Conservation (phyloP, 78 protist species). For the Dictyostelium brefeldianum region DNA sequence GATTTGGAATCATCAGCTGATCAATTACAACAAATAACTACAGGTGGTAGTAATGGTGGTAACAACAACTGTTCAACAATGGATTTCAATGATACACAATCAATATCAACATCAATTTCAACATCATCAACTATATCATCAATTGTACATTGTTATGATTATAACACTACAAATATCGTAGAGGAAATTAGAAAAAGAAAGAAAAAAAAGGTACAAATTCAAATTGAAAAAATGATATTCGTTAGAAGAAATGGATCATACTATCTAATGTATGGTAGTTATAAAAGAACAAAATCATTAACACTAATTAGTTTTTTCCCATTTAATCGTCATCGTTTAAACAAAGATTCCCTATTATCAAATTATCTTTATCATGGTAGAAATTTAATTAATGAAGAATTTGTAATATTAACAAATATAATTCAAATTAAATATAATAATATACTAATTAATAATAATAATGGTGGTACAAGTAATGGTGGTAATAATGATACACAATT, state of each 20-base stretch:
- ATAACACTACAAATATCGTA: background rate
- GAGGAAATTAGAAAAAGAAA: background rate
- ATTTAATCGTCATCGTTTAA: background rate
- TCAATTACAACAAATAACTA: background rate
- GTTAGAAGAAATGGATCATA: slow-evolving; percentile 3
- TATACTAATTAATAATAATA: background rate
- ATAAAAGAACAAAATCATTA: background rate
- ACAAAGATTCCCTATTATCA: background rate
- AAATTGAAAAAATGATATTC: slow-evolving; percentile 1
- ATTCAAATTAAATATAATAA: background rate
- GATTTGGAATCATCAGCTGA: background rate
- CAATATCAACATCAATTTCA: background rate
- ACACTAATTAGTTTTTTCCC: background rate
- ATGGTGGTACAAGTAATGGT: too few relatives aligned
- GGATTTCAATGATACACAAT: background rate
- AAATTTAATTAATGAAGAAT: slow-evolving; percentile 10
- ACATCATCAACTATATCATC: background rate
- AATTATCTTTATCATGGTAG: slow-evolving; percentile 12
- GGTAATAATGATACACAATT: background rate
- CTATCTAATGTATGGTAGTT: background rate
- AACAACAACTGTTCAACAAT: background rate
- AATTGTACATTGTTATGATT: background rate
- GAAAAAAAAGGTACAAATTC: background rate
- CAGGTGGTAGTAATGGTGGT: too few relatives aligned
- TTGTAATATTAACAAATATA: background rate